These are phyloP conservation scores for Pseudocercospora musae DNA, from an alignment of 2,329 filamentous ascomycete species.

Conservation along the genomic window DNA sequence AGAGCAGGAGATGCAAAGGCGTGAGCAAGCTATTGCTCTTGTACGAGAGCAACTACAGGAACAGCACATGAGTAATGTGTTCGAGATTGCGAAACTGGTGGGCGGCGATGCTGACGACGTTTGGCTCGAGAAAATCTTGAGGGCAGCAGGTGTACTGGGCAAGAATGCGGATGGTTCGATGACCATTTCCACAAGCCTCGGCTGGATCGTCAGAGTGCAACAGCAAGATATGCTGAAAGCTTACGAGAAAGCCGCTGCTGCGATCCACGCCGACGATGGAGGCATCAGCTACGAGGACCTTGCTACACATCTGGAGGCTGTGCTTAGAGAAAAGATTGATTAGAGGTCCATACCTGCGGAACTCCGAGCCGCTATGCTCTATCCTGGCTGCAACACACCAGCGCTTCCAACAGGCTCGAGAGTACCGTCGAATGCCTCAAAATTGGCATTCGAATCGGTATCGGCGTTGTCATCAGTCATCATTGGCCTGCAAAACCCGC, in stretches of 20 bases:
- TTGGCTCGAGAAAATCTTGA: slow-evolving; percentile 45
- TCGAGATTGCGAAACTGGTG: slow-evolving; percentile 41
- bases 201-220: slow-evolving; percentile 44
- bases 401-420: not conserved
- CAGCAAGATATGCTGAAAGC: slow-evolving; percentile 39
- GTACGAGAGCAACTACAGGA: slow-evolving; percentile 33
- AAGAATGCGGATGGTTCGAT: slow-evolving; percentile 25
- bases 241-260: slow-evolving; percentile 36
- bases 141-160: slow-evolving; percentile 39
- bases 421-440: not conserved
- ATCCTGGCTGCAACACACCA: not conserved
- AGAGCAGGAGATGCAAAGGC: slow-evolving; percentile 38
- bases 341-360: not conserved
- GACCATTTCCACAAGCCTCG: slow-evolving; percentile 43
- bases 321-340: not conserved
- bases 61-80: slow-evolving; percentile 36
- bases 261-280: slow-evolving; percentile 30
- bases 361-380: not conserved
- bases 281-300: slow-evolving; percentile 36
- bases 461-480: not conserved
- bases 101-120: slow-evolving; percentile 39
- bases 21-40: slow-evolving; percentile 32
- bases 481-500: not conserved
- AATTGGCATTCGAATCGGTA: not conserved
- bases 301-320: slow-evolving; percentile 16